Conservation (phyloP, 2,329 filamentous ascomycete genomes). For the Hyphodiscus sp. region DNA sequence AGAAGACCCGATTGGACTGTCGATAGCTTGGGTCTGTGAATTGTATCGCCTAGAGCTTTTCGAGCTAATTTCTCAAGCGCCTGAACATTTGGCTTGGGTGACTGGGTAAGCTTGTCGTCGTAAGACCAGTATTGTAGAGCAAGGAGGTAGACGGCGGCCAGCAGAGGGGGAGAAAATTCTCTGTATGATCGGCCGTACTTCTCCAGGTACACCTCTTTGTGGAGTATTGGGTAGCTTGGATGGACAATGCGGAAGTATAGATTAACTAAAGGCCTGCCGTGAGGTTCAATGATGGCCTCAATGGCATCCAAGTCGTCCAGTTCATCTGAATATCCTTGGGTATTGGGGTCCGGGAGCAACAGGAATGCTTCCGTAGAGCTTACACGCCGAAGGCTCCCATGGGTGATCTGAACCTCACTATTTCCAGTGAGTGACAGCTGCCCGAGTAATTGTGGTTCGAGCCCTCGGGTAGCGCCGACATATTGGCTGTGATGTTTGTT, state of each 20-base stretch:
- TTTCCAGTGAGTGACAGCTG: slow-evolving; percentile 70
- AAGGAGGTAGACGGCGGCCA: slow-evolving; percentile 57
- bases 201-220: slow-evolving; percentile 56
- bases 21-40: slow-evolving; percentile 47
- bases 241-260: slow-evolving; percentile 38
- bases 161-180: slow-evolving; percentile 51
- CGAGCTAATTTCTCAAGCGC: slow-evolving; percentile 35
- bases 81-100: slow-evolving; percentile 35
- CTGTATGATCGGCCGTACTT: slow-evolving; percentile 51
- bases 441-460: slow-evolving; percentile 72
- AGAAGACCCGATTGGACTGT: slow-evolving; percentile 49
- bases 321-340: slow-evolving; percentile 48
- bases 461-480: slow-evolving; percentile 72
- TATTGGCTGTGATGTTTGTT: slow-evolving; percentile 72
- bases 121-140: slow-evolving; percentile 56
- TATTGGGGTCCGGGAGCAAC: slow-evolving; percentile 65
- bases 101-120: slow-evolving; percentile 43
- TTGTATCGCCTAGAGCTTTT: slow-evolving; percentile 40
- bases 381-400: slow-evolving; percentile 63
- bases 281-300: slow-evolving; percentile 24
- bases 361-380: slow-evolving; percentile 71
- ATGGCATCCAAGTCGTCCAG: slow-evolving; percentile 29
- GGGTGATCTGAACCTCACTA: slow-evolving; percentile 67
- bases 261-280: slow-evolving; percentile 23
- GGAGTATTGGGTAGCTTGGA: slow-evolving; percentile 43